Conservation (phyloP, 2,329 filamentous ascomycete species). For the Fusarium coffeatum region DNA sequence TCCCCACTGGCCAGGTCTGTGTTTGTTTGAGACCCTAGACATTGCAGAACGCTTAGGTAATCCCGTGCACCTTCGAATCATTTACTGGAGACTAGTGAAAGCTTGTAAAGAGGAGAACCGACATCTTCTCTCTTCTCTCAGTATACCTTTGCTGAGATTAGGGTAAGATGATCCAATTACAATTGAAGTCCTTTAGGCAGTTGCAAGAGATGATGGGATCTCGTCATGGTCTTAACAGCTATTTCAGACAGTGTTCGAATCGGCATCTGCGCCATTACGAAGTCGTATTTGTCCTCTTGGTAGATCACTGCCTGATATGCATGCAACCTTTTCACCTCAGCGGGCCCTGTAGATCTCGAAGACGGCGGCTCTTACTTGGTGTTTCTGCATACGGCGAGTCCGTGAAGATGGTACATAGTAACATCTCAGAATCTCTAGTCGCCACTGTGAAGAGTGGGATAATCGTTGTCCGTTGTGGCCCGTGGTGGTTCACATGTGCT, state of each 20-base stretch:
- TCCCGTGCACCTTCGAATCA: neutral
- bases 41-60: neutral
- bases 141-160: neutral
- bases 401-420: neutral
- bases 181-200: rapidly evolving
- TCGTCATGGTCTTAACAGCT: neutral
- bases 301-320: neutral
- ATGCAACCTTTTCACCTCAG: neutral
- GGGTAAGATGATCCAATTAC: neutral
- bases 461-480: neutral
- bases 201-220: neutral
- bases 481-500: neutral
- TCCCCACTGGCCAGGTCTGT: neutral
- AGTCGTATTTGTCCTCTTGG: neutral
- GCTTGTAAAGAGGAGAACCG: neutral
- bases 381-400: neutral
- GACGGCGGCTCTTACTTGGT: neutral
- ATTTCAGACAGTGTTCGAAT: neutral
- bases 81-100: neutral
- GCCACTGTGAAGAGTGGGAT: neutral
- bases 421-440: neutral
- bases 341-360: neutral
- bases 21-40: neutral
- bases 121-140: neutral
- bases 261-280: neutral